Evolutionary conservation across 1,284 basidiomycete species (phyloP), one percentile per base, ranked within the genome.

Genomic region (Jaminaea rosea): DNA sequence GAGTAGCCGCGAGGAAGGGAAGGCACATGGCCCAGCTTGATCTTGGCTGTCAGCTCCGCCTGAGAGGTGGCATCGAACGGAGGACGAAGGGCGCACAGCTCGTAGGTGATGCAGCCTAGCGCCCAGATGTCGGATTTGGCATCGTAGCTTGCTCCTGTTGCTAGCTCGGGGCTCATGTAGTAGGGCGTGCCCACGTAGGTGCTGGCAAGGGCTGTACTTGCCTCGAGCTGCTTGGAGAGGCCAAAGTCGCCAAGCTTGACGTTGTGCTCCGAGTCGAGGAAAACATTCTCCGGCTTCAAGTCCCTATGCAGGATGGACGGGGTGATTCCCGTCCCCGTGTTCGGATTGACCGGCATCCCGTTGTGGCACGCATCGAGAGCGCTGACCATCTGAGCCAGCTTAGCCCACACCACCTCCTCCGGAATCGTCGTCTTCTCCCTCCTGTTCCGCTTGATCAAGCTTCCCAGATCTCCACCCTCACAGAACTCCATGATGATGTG

Each of bases 61-160:
- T 91, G 88, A 0, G 88, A 89, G 72, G 87, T 84, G 0, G 89
- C 88, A 75, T 90, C 87, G 64, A 92, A 92, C 9, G 89, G 89
- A 0, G 88, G 89, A 75, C 54, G 50, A 26, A 46, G 45, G 0
- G 92, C 88, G 64, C 92, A 96, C 46, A 97, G 81, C 76, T 97
- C 92, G 74, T 88, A 97, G 32, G 96, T 88, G 36, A 97, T 80
- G 75, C 93, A 98, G 1, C 92, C 93, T 29, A 97, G 80, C 10
- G 89, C 92, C 93, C 93, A 98, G 46, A 98, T 94, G 70, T 98
- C 92, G 0, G 88, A 91, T 77, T 96, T 97, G 19, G 87, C 86
- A 76, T 97, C 93, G 75, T 98, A 98, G 5, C 87, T 83, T 72
- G 88, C 90, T 68, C 94, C 91, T 75, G 89, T 88, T 79, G 96